Evolutionary conservation across 2,329 filamentous ascomycete genomes (phyloP), one percentile per base, ranked within the genome.

Genomic region (Didymella sp.): DNA sequence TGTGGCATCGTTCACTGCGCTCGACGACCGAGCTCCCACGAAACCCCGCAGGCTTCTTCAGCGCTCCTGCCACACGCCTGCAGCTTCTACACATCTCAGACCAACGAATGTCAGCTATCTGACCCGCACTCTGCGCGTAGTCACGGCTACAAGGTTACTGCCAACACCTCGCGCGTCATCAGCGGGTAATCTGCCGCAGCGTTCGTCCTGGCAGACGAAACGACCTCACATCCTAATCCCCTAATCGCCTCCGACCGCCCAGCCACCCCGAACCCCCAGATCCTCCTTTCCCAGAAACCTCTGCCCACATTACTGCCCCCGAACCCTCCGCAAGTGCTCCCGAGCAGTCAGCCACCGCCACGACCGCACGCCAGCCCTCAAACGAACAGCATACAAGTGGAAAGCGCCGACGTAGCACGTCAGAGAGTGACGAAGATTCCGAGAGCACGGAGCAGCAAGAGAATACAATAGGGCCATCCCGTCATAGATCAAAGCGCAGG

Each of bases 181-280:
- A 71, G 73, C 73, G 68, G 67, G 66, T 69, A 72, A 69, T 64
- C 58, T 61, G 50, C 61, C 62, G 64, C 60, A 69, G 58, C 66
- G 59, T 74, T 86, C 87, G 88, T 87, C 84, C 88, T 91, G 89
- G 89, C 88, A 84, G 84, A 89, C 85, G 84, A 86, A 81, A 81
- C 73, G 25, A 80, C 84, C 78, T 80, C 79, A 75, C 77, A 79
- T 76, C 76, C 74, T 77, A 76, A 79, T 78, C 80, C 85, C 83
- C 84, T 83, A 83, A 80, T 83, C 85, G 81, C 83, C 81, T 79
- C 88, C 85, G 88, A 87, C 87, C 78, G 83, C 82, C 84, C 85
- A 82, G 77, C 83, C 79, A 82, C 79, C 75, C 82, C 84, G 82
- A 70, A 83, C 79, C 66, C 79, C 77, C 76, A 80, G 69, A 78